These are phyloP conservation scores for Vitis labrusca DNA, from an alignment of 164 flowering plant species.

Conservation along the genomic window DNA sequence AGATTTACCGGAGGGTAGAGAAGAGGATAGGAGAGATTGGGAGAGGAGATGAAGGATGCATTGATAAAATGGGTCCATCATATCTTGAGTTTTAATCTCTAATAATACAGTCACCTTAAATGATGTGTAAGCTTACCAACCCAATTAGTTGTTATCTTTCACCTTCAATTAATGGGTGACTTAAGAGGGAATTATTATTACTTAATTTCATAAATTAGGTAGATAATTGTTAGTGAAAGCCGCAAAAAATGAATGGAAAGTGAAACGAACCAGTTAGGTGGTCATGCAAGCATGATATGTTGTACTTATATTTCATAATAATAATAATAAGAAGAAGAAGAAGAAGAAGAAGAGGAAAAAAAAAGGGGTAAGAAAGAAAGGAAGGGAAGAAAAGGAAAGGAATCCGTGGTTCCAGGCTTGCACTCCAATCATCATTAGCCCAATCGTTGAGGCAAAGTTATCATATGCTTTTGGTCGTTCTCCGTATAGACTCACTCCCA, in stretches of 20 bases:
- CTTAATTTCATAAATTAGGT: no score
- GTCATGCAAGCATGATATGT: slow-evolving; percentile 19
- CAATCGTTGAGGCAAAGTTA: slow-evolving; percentile 46
- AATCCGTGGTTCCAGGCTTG: slow-evolving; percentile 62
- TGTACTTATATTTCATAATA: background rate
- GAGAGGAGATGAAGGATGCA: no score
- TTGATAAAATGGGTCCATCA: no score
- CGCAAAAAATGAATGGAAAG: slow-evolving; percentile 2
- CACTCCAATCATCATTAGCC: slow-evolving; percentile 43
- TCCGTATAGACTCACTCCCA: slow-evolving; percentile 9
- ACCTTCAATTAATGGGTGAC: no score
- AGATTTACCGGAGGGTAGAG: no score
- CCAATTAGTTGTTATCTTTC: no score
- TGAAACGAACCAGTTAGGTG: background rate
- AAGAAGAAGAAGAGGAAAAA: background rate
- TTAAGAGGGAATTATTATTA: no score
- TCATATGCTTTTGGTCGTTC: slow-evolving; percentile 20
- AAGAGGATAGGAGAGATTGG: no score
- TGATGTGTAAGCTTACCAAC: no score
- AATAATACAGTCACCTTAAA: no score
- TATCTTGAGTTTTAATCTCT: no score
- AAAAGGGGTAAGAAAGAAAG: background rate
- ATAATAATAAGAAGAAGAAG: background rate
- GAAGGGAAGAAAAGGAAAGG: slow-evolving; percentile 24
- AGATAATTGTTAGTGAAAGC: background rate